Evolutionary conservation across 768 basidiomycete species (phyloP).

Genomic region (Termitomyces sp.): DNA sequence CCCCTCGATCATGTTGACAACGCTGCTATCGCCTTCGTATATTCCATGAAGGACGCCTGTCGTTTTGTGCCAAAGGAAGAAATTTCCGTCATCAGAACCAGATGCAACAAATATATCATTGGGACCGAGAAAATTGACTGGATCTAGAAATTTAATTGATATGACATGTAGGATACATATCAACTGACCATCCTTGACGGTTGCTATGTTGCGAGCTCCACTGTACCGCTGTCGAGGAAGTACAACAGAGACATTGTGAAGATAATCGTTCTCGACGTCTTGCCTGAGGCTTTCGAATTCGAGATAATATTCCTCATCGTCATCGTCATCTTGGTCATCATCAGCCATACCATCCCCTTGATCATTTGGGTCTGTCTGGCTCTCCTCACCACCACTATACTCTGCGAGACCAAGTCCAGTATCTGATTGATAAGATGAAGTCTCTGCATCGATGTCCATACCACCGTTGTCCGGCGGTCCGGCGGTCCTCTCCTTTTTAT

Average conservation of each 20-base stretch:
- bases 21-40: slow-evolving; percentile 74
- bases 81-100: slow-evolving; percentile 84
- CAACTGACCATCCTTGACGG: slow-evolving; percentile 81
- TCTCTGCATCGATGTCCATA: slow-evolving; percentile 21
- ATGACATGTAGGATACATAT: neutral
- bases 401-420: slow-evolving; percentile 14
- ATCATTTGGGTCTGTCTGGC: neutral
- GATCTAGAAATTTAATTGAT: neutral
- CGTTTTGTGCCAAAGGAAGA: slow-evolving; percentile 81
- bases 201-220: slow-evolving; percentile 75
- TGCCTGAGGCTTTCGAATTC: slow-evolving; percentile 18
- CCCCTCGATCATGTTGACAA: slow-evolving; percentile 85
- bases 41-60: slow-evolving; percentile 63
- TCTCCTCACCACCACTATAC: slow-evolving; percentile 16
- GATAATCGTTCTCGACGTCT: slow-evolving; percentile 18
- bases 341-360: neutral
- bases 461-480: slow-evolving; percentile 13
- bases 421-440: slow-evolving; percentile 12
- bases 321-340: slow-evolving; percentile 14
- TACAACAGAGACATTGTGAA: slow-evolving; percentile 44
- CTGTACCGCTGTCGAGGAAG: slow-evolving; percentile 56
- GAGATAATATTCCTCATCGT: slow-evolving; percentile 22
- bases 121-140: slow-evolving; percentile 83
- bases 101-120: slow-evolving; percentile 73
- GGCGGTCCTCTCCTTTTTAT: neutral